A percentile compares a stretch with the other conserved stretches of the same genome.
phyloP scores from a whole-genome alignment of 2,329 filamentous ascomycete genomes.

The Aspergillus pseudonomiae region DNA sequence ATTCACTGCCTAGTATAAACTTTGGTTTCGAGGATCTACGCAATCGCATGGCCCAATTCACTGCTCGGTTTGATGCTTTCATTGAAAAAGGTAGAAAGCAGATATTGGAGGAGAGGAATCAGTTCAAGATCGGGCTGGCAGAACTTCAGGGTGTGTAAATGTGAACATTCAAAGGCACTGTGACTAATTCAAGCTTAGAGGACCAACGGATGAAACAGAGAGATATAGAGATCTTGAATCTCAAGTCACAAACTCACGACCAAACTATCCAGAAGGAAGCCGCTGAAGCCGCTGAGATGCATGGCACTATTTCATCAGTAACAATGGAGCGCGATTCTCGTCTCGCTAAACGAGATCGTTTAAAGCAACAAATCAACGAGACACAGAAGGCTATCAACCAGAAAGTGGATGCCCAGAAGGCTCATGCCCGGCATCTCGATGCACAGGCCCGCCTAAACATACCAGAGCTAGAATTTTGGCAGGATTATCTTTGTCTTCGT shows the following conservation, averaged over 20 bases:
- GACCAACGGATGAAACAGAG: conserved; percentile 87
- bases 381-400: conserved; percentile 51
- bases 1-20: conserved; percentile 80
- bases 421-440: conserved; percentile 70
- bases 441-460: conserved; percentile 85
- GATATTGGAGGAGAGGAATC: conserved; percentile 89
- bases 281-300: conserved; percentile 65
- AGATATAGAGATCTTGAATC: conserved; percentile 75
- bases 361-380: conserved; percentile 59
- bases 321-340: conserved; percentile 59
- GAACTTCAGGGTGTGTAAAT: conserved; percentile 75
- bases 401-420: conserved; percentile 49
- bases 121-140: conserved; percentile 86
- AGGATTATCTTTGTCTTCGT: conserved; percentile 81
- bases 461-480: conserved; percentile 95
- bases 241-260: conserved; percentile 59
- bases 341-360: conserved; percentile 56
- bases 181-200: conserved; percentile 58
- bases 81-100: conserved; percentile 89
- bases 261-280: conserved; percentile 62
- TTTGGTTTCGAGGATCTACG: conserved; percentile 96
- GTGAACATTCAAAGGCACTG: conserved; percentile 8
- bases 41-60: conserved; percentile 93
- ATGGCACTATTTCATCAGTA: conserved; percentile 60
- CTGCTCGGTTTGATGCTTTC: conserved; percentile 84